Evolutionary conservation across 2,329 filamentous ascomycete species (phyloP).

Genomic region (Rhinocladiella similis): DNA sequence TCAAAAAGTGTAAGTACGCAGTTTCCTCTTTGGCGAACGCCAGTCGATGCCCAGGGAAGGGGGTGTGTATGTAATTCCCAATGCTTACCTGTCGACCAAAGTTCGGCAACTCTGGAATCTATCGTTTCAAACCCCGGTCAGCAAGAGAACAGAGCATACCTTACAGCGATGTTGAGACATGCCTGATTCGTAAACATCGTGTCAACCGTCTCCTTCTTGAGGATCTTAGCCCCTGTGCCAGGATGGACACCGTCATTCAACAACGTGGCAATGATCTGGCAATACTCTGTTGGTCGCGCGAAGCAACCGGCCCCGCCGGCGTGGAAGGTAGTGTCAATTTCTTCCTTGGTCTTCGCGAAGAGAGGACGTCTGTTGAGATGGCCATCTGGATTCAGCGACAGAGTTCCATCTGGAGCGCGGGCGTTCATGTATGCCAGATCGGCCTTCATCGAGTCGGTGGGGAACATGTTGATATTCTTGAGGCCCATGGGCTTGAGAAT

Average conservation of each 20-base stretch:
- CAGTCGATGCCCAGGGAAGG: too few species aligned
- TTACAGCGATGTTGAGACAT: constrained; percentile 25
- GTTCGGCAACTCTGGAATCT: constrained; percentile 57
- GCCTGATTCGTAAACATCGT: constrained; percentile 65
- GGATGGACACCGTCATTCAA: constrained; percentile 66
- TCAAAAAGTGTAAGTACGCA: background rate
- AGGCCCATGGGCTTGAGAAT: constrained; percentile 52
- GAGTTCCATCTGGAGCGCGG: constrained; percentile 47
- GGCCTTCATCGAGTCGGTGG: constrained; percentile 53
- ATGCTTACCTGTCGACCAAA: constrained; percentile 48
- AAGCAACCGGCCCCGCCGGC: constrained; percentile 65
- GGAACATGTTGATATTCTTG: constrained; percentile 59
- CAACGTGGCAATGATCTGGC: constrained; percentile 58
- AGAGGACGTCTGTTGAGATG: constrained; percentile 53
- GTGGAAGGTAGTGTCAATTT: constrained; percentile 56
- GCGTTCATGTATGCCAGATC: constrained; percentile 60
- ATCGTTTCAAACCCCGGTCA: constrained; percentile 55
- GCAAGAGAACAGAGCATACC: constrained; percentile 54
- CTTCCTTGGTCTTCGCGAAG: constrained; percentile 42
- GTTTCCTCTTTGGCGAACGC: too few species aligned
- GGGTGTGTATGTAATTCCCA: too few species aligned
- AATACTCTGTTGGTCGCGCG: constrained; percentile 60
- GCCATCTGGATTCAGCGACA: constrained; percentile 41
- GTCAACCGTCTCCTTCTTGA: constrained; percentile 59
- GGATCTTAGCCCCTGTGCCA: constrained; percentile 54